Percentiles rank a stretch among this genome's conserved stretches.
phyloP scores from a whole-genome alignment of 2,329 filamentous ascomycete genomes.

The Colletotrichum sp. region DNA sequence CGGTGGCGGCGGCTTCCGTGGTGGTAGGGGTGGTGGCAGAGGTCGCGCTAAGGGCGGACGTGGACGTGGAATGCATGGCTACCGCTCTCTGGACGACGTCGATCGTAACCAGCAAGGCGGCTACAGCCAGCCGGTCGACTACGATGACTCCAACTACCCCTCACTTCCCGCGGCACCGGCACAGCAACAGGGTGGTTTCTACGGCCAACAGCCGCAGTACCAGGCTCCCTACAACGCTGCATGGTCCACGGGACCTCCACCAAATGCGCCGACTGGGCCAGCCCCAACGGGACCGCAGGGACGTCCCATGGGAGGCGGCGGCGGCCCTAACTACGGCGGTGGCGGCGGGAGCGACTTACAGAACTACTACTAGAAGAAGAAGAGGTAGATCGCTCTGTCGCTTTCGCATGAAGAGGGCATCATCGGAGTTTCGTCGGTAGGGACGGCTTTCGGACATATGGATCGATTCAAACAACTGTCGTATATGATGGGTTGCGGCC shows the following conservation, averaged over 20 bases:
- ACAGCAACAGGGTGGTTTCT: conserved; percentile 10
- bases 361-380: conserved; percentile 39
- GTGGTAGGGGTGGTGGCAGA: conserved; percentile 41
- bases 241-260: not conserved
- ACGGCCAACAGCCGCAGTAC: conserved; percentile 23
- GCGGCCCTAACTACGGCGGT: conserved; percentile 23
- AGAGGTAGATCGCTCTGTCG: not conserved
- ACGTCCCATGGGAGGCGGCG: conserved; percentile 22
- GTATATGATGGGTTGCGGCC: not conserved
- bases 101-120: conserved; percentile 51
- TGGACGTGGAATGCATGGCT: conserved; percentile 57
- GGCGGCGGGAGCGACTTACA: conserved; percentile 38
- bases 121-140: conserved; percentile 47
- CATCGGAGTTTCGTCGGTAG: not conserved
- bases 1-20: conserved; percentile 38
- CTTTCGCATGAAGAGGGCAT: not conserved
- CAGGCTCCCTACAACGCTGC: conserved; percentile 7
- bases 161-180: conserved; percentile 26
- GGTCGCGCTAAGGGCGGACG: conserved; percentile 48
- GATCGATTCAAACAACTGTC: not conserved
- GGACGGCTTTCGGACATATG: not conserved
- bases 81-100: conserved; percentile 73
- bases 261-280: conserved; percentile 7
- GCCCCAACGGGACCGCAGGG: conserved; percentile 19
- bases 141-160: conserved; percentile 46